Base-by-base conservation (phyloP, 805 yeast species). In the Lachancea cidri region DNA sequence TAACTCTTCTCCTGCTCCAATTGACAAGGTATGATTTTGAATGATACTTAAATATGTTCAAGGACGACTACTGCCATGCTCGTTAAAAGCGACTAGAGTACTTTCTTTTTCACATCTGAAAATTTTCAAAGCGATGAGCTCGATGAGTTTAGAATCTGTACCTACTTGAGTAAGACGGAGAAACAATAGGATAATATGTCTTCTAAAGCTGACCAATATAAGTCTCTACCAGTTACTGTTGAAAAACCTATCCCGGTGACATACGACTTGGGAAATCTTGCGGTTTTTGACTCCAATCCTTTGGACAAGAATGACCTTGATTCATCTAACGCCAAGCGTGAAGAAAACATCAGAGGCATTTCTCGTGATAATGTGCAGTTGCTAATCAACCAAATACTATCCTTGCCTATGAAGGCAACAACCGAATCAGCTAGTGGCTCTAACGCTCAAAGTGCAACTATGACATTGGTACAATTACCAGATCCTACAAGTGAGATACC, bases 341-440 rank as follows among this genome's bases (percentile, higher is more conserved):
- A 88, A 61, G 73, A 68, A 36, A 75, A 82, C 46, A 67, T 93
- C 45, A 70, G 73, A 39, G 66, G 75, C 4, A 69, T 78, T 15
- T 79, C 96, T 29, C 80, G 99, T 68, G 98, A 91, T 57, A 89
- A 93, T 62, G 86, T 86, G 20, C 99, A 93, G 67, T 73, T 91
- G 44, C 71, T 93, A 54, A 79, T 93, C 55, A 89, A 89, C 66
- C 98, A 93, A 68, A 71, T 93, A 18, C 71, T 93, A 44, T 86
- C 95, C 11, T 75, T 88, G 43, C 99, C 99, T 20, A 77, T 88
- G 39, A 86, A 83, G 64, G 79, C 85, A 41, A 88, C 96, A 9
- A 83, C 95, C 1, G 93, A 85, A 42, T 73, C 86, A 29, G 71
- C 72, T 15, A 75, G 74, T 13, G 67, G 71, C 36, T 70, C 79